Conservation (phyloP, 768 basidiomycete species). For the Termitomyces sp. region DNA sequence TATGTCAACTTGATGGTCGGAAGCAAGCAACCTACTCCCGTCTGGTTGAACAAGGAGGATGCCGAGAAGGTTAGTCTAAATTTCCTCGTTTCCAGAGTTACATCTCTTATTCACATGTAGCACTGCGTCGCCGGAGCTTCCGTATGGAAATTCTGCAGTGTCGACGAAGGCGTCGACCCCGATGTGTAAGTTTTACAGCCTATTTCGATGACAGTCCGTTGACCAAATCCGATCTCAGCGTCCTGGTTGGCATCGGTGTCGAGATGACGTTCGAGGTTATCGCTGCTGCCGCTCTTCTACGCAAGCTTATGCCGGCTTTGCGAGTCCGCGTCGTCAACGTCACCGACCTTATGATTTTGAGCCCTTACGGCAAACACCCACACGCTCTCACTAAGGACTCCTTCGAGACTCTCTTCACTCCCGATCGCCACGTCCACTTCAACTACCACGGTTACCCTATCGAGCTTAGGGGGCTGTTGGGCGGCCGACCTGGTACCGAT, state of each 20-base stretch:
- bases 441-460: slow-evolving; percentile 85
- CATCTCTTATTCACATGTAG: slow-evolving; percentile 26
- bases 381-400: slow-evolving; percentile 63
- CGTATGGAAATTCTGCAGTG: slow-evolving; percentile 81
- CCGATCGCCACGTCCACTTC: slow-evolving; percentile 66
- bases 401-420: slow-evolving; percentile 73
- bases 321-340: slow-evolving; percentile 88
- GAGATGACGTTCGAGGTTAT: slow-evolving; percentile 90
- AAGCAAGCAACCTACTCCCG: slow-evolving; percentile 78
- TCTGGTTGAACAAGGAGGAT: slow-evolving; percentile 78
- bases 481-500: slow-evolving; percentile 48
- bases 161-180: slow-evolving; percentile 67
- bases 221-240: slow-evolving; percentile 39
- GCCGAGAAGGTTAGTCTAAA: slow-evolving; percentile 53
- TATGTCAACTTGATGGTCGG: slow-evolving; percentile 89
- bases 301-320: slow-evolving; percentile 64
- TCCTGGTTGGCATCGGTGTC: slow-evolving; percentile 84
- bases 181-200: slow-evolving; percentile 56
- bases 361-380: slow-evolving; percentile 67
- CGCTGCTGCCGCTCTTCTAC: slow-evolving; percentile 78
- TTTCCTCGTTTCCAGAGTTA: not conserved
- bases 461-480: slow-evolving; percentile 66
- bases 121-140: slow-evolving; percentile 89
- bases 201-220: not conserved
- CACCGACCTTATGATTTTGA: slow-evolving; percentile 85